Evolutionary conservation across 768 basidiomycete genomes (phyloP), one percentile per base, ranked within the genome.

Genomic region (Psilocybe sp.): DNA sequence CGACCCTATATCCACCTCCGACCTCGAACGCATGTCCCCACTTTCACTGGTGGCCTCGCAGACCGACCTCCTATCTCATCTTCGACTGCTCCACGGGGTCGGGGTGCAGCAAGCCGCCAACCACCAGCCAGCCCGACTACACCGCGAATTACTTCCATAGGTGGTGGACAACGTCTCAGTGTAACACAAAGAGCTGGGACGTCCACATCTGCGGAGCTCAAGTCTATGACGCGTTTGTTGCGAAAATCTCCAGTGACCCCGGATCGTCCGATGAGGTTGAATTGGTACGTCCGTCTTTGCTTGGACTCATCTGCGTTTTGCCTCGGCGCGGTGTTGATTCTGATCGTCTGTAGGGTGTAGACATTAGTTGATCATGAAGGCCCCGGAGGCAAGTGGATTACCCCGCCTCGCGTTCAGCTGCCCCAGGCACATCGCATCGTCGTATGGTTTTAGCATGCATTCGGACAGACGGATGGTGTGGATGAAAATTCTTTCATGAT

Each of bases 31-130:
- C n/a, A n/a, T n/a, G n/a, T n/a, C n/a, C n/a, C n/a, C n/a, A n/a
- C n/a, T n/a, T n/a, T n/a, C n/a, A n/a, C n/a, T n/a, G n/a, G n/a
- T n/a, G n/a, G n/a, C n/a, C n/a, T n/a, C n/a, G n/a, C n/a, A n/a
- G n/a, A n/a, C n/a, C n/a, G n/a, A n/a, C n/a, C n/a, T n/a, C n/a
- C 62, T 94, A 90, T 67, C 91, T 87, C 70, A 92, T 93, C 66
- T 71, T 96, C 36, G 94, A 98, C 65, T 85, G 92, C 16, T 94
- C 92, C 4, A 87, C 88, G 7, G 85, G 89, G 4, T 86, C 84
- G 14, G 87, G 93, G 65, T 92, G 94, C 67, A 94, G 94, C 48
- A 92, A 92, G 68, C 79, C 83, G 0, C 84, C 89, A 14, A 90
- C 89, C 39, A 85, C 96, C 63, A 75, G 75, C 53, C 81, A 86